phyloP scores from a whole-genome alignment of 345 rosid genomes.

The Hevea brasiliensis region DNA sequence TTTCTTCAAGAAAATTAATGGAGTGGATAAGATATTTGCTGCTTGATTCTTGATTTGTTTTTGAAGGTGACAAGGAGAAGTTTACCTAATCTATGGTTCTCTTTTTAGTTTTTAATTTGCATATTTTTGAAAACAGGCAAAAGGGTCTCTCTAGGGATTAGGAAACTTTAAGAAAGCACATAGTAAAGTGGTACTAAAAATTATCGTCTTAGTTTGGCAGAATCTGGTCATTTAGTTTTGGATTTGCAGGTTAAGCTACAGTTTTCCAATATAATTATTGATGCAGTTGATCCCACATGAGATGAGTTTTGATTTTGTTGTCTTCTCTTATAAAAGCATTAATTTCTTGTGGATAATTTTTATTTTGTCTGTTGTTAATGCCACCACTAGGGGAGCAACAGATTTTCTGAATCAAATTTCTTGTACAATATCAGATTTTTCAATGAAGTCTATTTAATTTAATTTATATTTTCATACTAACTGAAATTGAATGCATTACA shows the following conservation, averaged over 20 bases:
- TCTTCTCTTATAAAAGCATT: neutral
- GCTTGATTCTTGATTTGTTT: constrained; percentile 17
- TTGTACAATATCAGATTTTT: neutral
- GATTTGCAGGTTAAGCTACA: neutral
- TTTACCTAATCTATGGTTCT: constrained; percentile 14
- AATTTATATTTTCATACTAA: neutral
- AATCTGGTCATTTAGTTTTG: constrained; percentile 13
- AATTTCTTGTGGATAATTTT: constrained; percentile 4
- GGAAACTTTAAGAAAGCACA: constrained; percentile 35
- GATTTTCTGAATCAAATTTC: constrained; percentile 1
- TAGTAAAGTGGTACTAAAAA: constrained; percentile 27
- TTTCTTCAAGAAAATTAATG: neutral
- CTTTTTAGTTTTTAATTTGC: neutral
- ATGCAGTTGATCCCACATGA: constrained; percentile 15
- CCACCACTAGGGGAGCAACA: constrained; percentile 18
- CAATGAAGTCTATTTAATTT: neutral
- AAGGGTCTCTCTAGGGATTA: constrained; percentile 35
- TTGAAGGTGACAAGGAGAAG: neutral
- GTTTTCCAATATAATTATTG: neutral
- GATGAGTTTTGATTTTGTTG: neutral
- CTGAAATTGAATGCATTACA: too few species aligned
- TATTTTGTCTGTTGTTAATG: constrained; percentile 12
- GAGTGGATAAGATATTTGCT: constrained; percentile 15
- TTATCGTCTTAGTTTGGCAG: constrained; percentile 17
- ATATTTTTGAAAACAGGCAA: constrained; percentile 8